phyloP scores from a whole-genome alignment of 1,284 basidiomycete genomes.

The Marasmius oreades region DNA sequence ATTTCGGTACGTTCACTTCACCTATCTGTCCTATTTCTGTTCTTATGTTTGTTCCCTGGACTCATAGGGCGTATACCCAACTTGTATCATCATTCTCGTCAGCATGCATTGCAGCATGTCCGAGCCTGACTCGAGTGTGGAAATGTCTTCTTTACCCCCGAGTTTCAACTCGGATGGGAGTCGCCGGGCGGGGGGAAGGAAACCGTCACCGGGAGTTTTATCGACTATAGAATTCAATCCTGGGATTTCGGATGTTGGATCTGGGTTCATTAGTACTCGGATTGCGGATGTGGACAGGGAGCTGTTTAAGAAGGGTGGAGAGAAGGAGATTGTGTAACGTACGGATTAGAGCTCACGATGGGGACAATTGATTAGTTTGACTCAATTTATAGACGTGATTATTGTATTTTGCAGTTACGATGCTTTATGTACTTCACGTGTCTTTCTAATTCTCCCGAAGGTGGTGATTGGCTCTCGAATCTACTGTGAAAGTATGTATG shows the following conservation, averaged over 20 bases:
- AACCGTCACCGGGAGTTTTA: neutral
- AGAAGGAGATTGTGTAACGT: no score
- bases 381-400: no score
- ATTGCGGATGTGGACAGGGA: no score
- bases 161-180: neutral
- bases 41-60: neutral
- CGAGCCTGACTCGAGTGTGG: neutral
- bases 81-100: slow-evolving; percentile 9
- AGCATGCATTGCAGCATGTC: slow-evolving; percentile 7
- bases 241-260: neutral
- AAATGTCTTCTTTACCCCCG: neutral
- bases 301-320: no score
- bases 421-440: no score
- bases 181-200: neutral
- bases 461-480: no score
- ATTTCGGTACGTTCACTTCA: slow-evolving; percentile 10
- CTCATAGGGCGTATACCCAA: slow-evolving; percentile 10
- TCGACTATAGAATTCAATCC: neutral
- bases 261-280: neutral
- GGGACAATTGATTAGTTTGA: no score
- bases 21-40: neutral
- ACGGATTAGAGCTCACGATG: no score
- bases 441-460: no score
- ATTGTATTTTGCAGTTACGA: no score
- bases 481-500: no score